Percentiles rank a stretch among this genome's conserved stretches.
Conservation (phyloP, 441 rosid species). For the Populus tomentosa region DNA sequence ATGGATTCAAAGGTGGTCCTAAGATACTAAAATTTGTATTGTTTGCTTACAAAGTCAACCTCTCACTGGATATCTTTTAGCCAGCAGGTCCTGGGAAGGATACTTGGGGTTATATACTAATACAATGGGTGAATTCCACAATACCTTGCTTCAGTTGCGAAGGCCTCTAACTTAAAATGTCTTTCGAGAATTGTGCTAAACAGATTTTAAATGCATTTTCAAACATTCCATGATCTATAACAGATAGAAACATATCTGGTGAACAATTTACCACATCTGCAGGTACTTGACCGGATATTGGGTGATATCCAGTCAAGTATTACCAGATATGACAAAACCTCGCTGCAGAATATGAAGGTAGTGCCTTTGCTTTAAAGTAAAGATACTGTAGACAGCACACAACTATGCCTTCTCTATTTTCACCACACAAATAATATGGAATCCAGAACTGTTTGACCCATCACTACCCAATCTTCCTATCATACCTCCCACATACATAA, state of each 20-base stretch:
- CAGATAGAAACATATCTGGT: not conserved
- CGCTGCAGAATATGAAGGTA: not conserved
- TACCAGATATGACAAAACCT: not conserved
- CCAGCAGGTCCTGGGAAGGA: not conserved
- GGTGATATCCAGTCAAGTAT: not conserved
- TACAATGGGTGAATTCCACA: too few relatives aligned
- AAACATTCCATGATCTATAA: not conserved
- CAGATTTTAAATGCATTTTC: not conserved
- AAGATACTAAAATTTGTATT: not conserved
- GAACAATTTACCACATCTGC: not conserved
- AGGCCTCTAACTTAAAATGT: not conserved
- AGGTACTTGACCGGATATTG: not conserved
- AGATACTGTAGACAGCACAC: not conserved
- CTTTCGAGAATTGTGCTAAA: not conserved
- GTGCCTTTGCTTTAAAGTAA: not conserved
- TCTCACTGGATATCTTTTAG: not conserved
- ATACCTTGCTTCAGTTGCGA: too few relatives aligned
- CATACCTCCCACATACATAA: constrained; percentile 4
- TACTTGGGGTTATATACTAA: not conserved
- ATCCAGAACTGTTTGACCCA: not conserved
- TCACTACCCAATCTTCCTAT: constrained; percentile 3
- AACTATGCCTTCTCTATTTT: not conserved
- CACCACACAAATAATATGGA: not conserved
- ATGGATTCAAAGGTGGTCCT: not conserved
- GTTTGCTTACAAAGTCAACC: not conserved